Base-by-base conservation (phyloP, 495 filamentous ascomycete genomes). In the Aspergillus leporis region DNA sequence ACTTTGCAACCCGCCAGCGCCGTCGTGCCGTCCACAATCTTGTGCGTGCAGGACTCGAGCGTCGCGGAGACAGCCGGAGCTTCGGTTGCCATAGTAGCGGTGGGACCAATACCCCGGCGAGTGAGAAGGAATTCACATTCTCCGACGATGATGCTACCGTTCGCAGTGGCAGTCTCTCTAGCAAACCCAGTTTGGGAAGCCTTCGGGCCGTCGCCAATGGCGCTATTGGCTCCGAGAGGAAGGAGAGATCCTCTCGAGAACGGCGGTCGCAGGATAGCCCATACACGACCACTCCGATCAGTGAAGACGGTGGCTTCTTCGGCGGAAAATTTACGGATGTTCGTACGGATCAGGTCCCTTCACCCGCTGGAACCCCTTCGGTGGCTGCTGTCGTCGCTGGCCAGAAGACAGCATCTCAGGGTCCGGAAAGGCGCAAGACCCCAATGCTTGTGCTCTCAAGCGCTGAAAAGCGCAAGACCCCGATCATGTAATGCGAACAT, bases 1-100 rank as follows among this genome's bases (percentile, higher is more conserved):
- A 99, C 76, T 99, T 99, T 74, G 88, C 90, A 19, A 88, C 91
- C 32, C 93, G 93, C 61, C 92, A 94, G 66, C 92, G 94, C 50
- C 92, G 93, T 60, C 90, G 88, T 64, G 95, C 95, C 16, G 86
- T 98, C 46, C 87, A 89, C 77, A 96, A 90, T 66, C 81, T 98
- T 49, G 90, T 97, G 51, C 90, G 91, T 62, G 93, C 93, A 56
- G 92, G 93, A 18, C 83, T 92, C 59, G 91, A 94, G 70, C 89
- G 94, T 55, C 90, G 93, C 62, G 82, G 78, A 38, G 82, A 83
- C 28, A 85, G 86, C 59, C 80, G 81, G 31, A 86, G 83, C 58
- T 65, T 71, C 25, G 81, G 79, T 40, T 87, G 86, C 65, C 75
- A 81, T 56, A 84, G 82, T 55, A 85, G 84, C 62, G 77, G 77